Conservation (phyloP, 2,329 filamentous ascomycete species). For the Leptoxyphium fumago region DNA sequence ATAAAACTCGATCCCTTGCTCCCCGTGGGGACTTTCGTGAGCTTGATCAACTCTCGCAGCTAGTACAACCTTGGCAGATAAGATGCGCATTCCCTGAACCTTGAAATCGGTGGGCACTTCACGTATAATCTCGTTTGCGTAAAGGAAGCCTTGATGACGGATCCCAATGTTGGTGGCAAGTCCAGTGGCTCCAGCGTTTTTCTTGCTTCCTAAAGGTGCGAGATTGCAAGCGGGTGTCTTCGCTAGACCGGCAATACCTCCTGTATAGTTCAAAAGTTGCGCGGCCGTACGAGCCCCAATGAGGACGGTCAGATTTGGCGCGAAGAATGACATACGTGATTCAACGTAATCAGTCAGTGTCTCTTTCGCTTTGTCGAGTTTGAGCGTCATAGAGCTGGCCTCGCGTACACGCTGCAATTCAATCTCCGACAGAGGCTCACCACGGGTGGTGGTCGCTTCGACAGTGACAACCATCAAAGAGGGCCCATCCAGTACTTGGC, state of each 20-base stretch:
- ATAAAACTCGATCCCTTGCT: constrained; percentile 67
- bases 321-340: constrained; percentile 91
- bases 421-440: constrained; percentile 56
- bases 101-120: constrained; percentile 75
- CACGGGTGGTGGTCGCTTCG: constrained; percentile 80
- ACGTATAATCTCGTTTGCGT: constrained; percentile 77
- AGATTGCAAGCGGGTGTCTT: constrained; percentile 92
- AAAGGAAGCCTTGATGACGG: constrained; percentile 84
- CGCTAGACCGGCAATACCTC: constrained; percentile 73
- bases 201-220: constrained; percentile 78
- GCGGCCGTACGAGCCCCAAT: constrained; percentile 88
- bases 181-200: constrained; percentile 56
- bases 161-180: constrained; percentile 87
- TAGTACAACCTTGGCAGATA: constrained; percentile 85
- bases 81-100: constrained; percentile 86
- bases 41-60: constrained; percentile 81
- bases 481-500: constrained; percentile 71
- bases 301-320: constrained; percentile 79
- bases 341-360: constrained; percentile 87
- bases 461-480: constrained; percentile 92
- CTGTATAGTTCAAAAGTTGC: constrained; percentile 88
- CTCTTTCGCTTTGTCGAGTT: constrained; percentile 73
- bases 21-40: constrained; percentile 67
- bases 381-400: constrained; percentile 79
- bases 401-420: constrained; percentile 60